phyloP scores from a whole-genome alignment of 1,284 basidiomycete genomes.

The Cryptococcus hybrid region DNA sequence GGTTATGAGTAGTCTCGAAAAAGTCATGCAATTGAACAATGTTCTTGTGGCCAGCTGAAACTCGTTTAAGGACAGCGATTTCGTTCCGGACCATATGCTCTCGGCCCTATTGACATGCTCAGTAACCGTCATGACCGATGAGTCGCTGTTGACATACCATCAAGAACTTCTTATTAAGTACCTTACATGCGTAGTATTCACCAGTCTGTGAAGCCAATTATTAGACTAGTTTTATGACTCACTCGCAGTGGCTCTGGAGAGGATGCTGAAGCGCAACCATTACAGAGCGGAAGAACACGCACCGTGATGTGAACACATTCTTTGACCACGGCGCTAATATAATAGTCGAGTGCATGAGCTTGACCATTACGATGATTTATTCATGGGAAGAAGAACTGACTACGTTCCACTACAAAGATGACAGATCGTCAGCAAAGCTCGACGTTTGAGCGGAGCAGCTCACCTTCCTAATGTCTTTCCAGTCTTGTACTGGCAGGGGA shows the following conservation, averaged over 20 bases:
- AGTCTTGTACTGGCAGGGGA: slow-evolving; percentile 83
- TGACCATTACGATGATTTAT: no score
- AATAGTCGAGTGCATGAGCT: not conserved
- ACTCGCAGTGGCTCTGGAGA: not conserved
- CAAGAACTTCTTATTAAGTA: slow-evolving; percentile 92
- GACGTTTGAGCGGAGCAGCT: slow-evolving; percentile 37
- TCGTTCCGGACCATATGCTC: slow-evolving; percentile 95
- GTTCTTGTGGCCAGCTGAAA: slow-evolving; percentile 86
- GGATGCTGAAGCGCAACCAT: not conserved
- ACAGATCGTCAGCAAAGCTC: slow-evolving; percentile 1
- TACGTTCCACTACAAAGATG: slow-evolving; percentile 43
- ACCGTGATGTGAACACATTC: slow-evolving; percentile 97
- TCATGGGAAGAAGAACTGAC: slow-evolving; percentile 20
- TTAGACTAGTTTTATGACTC: not conserved
- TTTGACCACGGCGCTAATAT: slow-evolving; percentile 56
- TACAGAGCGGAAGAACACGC: slow-evolving; percentile 43
- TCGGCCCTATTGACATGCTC: slow-evolving; percentile 57
- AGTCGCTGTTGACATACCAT: slow-evolving; percentile 49
- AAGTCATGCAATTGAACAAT: slow-evolving; percentile 94
- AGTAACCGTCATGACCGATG: not conserved
- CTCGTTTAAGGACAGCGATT: slow-evolving; percentile 89
- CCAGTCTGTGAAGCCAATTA: slow-evolving; percentile 47
- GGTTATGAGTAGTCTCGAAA: slow-evolving; percentile 95
- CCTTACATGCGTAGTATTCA: slow-evolving; percentile 55
- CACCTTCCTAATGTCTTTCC: slow-evolving; percentile 88